A percentile compares a stretch with the other conserved stretches of the same genome.
phyloP scores from a whole-genome alignment of 768 basidiomycete genomes.

The Boletus sensibilis region DNA sequence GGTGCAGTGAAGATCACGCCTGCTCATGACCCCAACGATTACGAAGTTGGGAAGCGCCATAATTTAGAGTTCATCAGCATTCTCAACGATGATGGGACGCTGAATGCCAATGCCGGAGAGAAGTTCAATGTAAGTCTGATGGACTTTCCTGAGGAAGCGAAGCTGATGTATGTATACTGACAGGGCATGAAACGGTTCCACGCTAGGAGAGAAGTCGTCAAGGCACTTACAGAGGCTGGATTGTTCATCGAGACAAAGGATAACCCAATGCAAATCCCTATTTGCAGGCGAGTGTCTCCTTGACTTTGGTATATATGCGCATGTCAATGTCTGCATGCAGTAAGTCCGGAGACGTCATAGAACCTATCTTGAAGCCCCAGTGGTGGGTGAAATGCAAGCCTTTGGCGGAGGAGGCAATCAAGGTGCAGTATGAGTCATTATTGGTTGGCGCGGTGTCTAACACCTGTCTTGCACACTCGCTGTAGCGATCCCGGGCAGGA shows the following conservation, averaged over 20 bases:
- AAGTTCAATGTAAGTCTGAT: constrained; percentile 57
- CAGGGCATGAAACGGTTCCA: constrained; percentile 99
- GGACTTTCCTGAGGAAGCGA: not conserved
- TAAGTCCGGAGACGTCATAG: constrained; percentile 96
- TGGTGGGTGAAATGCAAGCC: constrained; percentile 98
- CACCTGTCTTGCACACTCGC: not conserved
- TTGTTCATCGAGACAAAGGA: constrained; percentile 90
- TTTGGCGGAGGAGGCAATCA: constrained; percentile 85
- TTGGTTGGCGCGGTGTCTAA: not conserved
- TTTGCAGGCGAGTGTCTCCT: constrained; percentile 63
- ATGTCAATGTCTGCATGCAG: constrained; percentile 38
- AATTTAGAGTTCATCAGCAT: constrained; percentile 91
- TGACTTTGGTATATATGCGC: not conserved
- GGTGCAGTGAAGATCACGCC: constrained; percentile 99
- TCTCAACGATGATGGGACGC: constrained; percentile 93
- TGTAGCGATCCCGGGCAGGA: constrained; percentile 82
- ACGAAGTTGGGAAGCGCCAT: constrained; percentile 88
- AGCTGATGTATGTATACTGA: not conserved
- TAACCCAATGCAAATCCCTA: constrained; percentile 95
- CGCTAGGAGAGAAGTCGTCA: constrained; percentile 78
- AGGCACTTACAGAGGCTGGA: constrained; percentile 79
- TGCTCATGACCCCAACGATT: constrained; percentile 96
- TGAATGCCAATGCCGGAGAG: constrained; percentile 85
- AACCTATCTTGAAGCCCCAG: constrained; percentile 93
- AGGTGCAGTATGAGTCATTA: constrained; percentile 44